Percentiles rank a stretch among this genome's conserved stretches.
Conservation (phyloP, 768 basidiomycete species). For the Phlebiopsis gigantea region DNA sequence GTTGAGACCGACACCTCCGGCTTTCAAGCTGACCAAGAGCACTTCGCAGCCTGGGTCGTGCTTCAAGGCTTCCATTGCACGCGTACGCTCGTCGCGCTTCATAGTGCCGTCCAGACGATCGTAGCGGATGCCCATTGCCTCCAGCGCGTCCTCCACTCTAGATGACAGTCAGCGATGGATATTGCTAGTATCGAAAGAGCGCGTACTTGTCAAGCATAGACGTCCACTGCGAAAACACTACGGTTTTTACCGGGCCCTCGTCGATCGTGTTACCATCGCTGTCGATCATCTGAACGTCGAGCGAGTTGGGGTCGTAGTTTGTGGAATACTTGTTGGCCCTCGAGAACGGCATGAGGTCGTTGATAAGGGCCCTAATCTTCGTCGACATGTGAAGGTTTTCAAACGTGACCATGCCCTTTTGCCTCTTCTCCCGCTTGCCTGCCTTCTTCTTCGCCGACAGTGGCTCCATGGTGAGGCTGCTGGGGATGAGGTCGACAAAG, state of each 20-base stretch:
- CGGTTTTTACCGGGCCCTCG: conserved; percentile 76
- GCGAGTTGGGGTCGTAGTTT: conserved; percentile 75
- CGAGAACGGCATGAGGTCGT: conserved; percentile 78
- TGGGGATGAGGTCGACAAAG: conserved; percentile 76
- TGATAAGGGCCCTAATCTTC: conserved; percentile 80
- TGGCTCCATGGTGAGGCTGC: conserved; percentile 30
- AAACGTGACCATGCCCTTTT: conserved; percentile 40
- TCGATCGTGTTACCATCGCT: conserved; percentile 64
- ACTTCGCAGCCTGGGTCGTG: conserved; percentile 89
- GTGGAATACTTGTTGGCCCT: conserved; percentile 77
- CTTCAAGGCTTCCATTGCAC: conserved; percentile 90
- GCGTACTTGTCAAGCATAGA: conserved; percentile 85
- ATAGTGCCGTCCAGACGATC: conserved; percentile 96
- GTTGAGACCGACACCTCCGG: conserved; percentile 96
- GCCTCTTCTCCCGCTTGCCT: conserved; percentile 60
- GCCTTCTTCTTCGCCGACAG: conserved; percentile 52
- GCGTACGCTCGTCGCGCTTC: conserved; percentile 91
- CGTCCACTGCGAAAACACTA: conserved; percentile 98
- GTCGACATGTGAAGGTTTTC: conserved; percentile 75
- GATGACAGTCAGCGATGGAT: conserved; percentile 1
- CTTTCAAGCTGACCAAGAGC: conserved; percentile 90
- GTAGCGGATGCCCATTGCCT: conserved; percentile 76
- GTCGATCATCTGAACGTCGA: conserved; percentile 78
- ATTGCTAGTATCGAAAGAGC: background rate
- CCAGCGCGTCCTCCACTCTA: conserved; percentile 87